Conservation (phyloP, 208 protist species). For the Trypanosoma cruzi region DNA sequence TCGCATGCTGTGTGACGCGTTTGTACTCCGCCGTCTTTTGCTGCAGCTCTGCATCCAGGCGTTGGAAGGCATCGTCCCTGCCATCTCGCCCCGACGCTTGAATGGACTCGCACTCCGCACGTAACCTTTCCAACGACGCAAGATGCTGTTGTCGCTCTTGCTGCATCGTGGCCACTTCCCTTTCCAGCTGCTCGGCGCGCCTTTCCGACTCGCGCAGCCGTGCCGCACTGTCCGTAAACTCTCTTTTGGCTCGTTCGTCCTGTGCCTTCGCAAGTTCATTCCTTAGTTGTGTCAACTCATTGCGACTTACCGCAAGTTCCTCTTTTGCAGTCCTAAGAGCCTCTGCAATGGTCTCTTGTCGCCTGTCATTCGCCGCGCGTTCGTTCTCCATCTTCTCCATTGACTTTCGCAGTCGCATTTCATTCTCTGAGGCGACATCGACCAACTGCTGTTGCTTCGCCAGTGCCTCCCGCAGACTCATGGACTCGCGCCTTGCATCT, state of each 20-base stretch:
- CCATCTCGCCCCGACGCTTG: constrained; percentile 33
- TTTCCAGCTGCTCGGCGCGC: constrained; percentile 21
- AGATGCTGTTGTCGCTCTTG: constrained; percentile 31
- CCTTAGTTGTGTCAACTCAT: constrained; percentile 4
- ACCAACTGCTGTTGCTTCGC: constrained; percentile 6
- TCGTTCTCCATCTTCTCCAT: neutral
- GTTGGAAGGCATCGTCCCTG: constrained; percentile 33
- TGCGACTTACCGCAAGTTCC: neutral
- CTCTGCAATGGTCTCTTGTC: neutral
- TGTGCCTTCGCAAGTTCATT: constrained; percentile 4
- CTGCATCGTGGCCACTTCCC: constrained; percentile 23
- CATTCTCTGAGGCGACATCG: constrained; percentile 4
- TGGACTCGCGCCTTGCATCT: constrained; percentile 9
- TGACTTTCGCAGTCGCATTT: neutral
- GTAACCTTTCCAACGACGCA: constrained; percentile 10
- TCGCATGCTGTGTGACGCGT: constrained; percentile 47
- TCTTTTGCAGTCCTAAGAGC: constrained; percentile 2
- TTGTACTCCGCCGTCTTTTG: constrained; percentile 45
- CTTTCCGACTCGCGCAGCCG: constrained; percentile 16
- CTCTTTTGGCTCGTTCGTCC: neutral
- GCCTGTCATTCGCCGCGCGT: neutral
- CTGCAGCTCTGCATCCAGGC: constrained; percentile 28
- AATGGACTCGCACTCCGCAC: constrained; percentile 9
- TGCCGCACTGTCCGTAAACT: neutral
- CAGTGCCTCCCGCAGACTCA: constrained; percentile 5